These are phyloP conservation scores for Teunomyces tritomae DNA, from an alignment of 805 yeast genomes.

Conservation along the genomic window DNA sequence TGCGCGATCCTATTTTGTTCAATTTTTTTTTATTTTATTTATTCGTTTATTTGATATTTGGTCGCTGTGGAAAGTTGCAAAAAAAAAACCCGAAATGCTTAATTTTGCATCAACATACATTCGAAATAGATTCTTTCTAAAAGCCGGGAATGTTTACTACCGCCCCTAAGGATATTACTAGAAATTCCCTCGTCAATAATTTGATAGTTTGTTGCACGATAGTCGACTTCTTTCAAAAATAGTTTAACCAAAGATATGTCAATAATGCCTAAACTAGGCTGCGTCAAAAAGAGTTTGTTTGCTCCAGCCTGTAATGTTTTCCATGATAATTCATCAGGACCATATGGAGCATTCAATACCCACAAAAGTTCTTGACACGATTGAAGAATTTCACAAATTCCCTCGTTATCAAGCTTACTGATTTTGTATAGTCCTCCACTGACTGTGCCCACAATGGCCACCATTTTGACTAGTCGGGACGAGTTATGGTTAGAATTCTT, in stretches of 20 bases:
- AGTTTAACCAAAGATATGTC: background rate
- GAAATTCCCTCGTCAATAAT: background rate
- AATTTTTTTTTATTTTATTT: too few species aligned
- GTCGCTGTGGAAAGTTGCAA: background rate
- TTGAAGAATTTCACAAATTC: background rate
- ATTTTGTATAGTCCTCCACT: slow-evolving; percentile 25
- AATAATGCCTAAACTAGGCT: background rate
- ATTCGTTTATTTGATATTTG: too few species aligned
- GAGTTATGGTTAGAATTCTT: background rate
- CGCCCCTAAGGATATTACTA: background rate
- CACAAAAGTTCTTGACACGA: background rate
- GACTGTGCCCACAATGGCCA: slow-evolving; percentile 25
- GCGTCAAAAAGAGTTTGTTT: background rate
- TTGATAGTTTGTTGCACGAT: background rate
- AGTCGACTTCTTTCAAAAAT: background rate
- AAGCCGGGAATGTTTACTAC: background rate
- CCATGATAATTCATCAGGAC: background rate
- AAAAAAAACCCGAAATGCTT: background rate
- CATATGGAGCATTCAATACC: background rate
- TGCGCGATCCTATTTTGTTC: background rate
- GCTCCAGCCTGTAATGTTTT: background rate
- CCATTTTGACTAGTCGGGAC: background rate
- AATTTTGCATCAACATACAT: background rate
- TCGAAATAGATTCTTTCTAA: background rate
- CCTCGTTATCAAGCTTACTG: background rate